Evolutionary conservation across 139 green algal genomes (phyloP).

Genomic region (Nannochloris sp.): DNA sequence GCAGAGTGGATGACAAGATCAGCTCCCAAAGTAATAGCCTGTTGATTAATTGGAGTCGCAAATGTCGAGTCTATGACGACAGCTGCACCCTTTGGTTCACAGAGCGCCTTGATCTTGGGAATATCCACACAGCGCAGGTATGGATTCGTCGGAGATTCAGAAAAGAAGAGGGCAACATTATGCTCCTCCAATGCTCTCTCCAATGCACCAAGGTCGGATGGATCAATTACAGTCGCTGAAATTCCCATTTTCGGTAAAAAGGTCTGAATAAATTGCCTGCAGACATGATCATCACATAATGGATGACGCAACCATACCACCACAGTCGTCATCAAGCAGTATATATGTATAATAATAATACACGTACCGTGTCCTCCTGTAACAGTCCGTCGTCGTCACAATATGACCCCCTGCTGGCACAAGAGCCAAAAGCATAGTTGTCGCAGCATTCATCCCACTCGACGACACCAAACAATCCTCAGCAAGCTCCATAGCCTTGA

Average conservation of each 20-base stretch:
- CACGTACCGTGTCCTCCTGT: conserved; percentile 67
- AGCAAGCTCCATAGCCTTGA: conserved; percentile 87
- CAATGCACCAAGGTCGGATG: conserved; percentile 77
- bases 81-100: conserved; percentile 52
- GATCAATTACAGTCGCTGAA: conserved; percentile 88
- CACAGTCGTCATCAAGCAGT: too few species aligned
- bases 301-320: too few species aligned
- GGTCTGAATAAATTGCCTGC: conserved; percentile 95
- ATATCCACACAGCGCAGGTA: conserved; percentile 98
- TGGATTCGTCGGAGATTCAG: conserved; percentile 97
- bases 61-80: conserved; percentile 97
- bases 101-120: conserved; percentile 65
- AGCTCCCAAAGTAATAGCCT: conserved; percentile 72
- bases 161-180: conserved; percentile 88
- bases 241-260: conserved; percentile 97
- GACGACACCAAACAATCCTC: conserved; percentile 91
- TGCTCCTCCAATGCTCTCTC: conserved; percentile 57
- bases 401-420: conserved; percentile 94
- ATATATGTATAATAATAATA: too few species aligned
- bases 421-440: conserved; percentile 98
- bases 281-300: too few species aligned
- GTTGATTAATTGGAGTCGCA: conserved; percentile 87
- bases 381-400: conserved; percentile 99
- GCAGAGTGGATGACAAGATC: conserved; percentile 97
- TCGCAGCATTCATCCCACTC: conserved; percentile 93